Base-by-base conservation (phyloP, 1,284 basidiomycete genomes). In the Heterobasidion parviporum region DNA sequence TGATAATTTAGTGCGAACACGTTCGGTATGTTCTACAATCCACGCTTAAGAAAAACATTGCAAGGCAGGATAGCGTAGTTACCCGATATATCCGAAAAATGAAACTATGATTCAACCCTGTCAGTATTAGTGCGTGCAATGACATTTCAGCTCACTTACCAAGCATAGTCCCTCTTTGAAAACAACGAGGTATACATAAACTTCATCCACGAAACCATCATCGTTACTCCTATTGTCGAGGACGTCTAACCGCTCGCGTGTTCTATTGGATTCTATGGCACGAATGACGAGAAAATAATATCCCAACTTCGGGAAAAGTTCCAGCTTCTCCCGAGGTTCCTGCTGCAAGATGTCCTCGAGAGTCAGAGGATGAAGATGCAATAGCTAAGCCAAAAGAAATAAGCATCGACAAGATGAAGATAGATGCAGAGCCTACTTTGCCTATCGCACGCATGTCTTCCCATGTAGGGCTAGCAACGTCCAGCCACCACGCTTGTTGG, bases 261-360 rank as follows among this genome's bases (percentile, higher is more conserved):
- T 72, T 15, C 70, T 72, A 61, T 74, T 70, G 58, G 76, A 79
- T 63, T 93, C 92, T 50, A 97, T 82, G 1, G 93, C 89, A 52
- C 92, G 83, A 60, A 98, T 90, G 8, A 89, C 90, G 56, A 98
- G 77, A 65, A 98, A 94, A 69, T 97, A 94, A 70, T 98, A 98
- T 0, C 94, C 94, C 8, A 98, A 79, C 59, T 83, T 85, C 6
- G 91, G 85, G 67, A 96, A 98, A 3, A 86, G 73, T 65, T 98
- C 95, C 14, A 97, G 74, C 71, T 98, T 98, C 70, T 98, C 95
- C 38, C 94, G 82, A 16, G 92, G 88, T 61, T 98, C 94, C 70
- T 92, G 88, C 61, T 94, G 92, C n/a, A 98, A 72, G 38, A 98
- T 93, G 72, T 98, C 95, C 70, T 98, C 95, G 14, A 98, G 79